A percentile compares a stretch with the other conserved stretches of the same genome.
Conservation (phyloP, 129 eudicot species). For the Helianthus annuus region DNA sequence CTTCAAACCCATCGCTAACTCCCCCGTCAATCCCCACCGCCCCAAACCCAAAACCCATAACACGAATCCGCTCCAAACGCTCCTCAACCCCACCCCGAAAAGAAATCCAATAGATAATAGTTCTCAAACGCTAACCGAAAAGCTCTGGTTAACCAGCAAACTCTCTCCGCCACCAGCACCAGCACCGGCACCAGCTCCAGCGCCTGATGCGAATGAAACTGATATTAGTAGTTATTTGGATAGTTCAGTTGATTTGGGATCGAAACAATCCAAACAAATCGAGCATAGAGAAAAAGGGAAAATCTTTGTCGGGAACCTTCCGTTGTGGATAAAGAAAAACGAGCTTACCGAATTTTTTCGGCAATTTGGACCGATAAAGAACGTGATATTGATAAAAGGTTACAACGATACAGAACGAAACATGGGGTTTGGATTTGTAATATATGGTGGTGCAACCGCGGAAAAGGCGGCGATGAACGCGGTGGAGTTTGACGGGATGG, state of each 20-base stretch:
- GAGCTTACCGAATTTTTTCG: conserved; percentile 74
- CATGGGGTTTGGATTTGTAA: conserved; percentile 90
- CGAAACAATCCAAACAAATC: background rate
- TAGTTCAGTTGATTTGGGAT: conserved; percentile 11
- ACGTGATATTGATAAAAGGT: conserved; percentile 74
- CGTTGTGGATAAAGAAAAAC: conserved; percentile 73
- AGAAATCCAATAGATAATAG: conserved; percentile 23
- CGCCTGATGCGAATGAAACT: conserved; percentile 1
- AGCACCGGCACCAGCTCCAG: conserved; percentile 26
- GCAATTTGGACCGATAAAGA: conserved; percentile 83
- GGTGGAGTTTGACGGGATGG: conserved; percentile 92
- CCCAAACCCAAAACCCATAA: conserved; percentile 37
- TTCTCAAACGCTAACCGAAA: conserved; percentile 51
- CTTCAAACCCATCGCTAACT: conserved; percentile 29
- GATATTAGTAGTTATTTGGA: background rate
- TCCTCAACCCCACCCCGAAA: conserved; percentile 37
- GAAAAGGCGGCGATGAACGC: conserved; percentile 83
- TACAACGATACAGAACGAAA: conserved; percentile 65
- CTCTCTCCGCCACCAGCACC: conserved; percentile 80
- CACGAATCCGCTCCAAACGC: conserved; percentile 46
- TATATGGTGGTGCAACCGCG: conserved; percentile 60
- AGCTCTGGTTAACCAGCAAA: conserved; percentile 87
- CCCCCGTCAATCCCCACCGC: conserved; percentile 33
- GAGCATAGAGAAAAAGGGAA: conserved; percentile 71
- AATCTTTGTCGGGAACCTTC: conserved; percentile 85